phyloP scores from a whole-genome alignment of 108 stramenopile species.

The Fragilaria crotonensis region DNA sequence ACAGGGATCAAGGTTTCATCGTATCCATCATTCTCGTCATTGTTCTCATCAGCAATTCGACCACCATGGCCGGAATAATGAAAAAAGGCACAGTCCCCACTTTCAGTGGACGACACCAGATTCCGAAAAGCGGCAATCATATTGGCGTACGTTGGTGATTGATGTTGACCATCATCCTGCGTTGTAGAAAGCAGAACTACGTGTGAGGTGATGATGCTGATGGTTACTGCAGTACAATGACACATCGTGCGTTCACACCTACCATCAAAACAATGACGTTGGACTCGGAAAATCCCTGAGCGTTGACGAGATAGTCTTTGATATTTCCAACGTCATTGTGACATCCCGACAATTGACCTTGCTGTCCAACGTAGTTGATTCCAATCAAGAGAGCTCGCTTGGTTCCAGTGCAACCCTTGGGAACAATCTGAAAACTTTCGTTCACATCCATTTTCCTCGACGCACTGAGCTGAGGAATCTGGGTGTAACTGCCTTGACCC shows the following conservation, averaged over 20 bases:
- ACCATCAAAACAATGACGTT: conserved; percentile 66
- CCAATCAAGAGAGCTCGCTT: conserved; percentile 57
- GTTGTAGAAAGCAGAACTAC: no score
- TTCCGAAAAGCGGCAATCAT: conserved; percentile 66
- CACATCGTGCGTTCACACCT: no score
- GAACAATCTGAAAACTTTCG: conserved; percentile 30
- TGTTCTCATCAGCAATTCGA: conserved; percentile 46
- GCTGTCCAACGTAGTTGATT: conserved; percentile 87
- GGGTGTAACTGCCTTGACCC: conserved; percentile 19
- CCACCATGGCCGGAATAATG: conserved; percentile 79
- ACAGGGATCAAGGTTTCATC: conserved; percentile 84
- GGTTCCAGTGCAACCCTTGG: conserved; percentile 26
- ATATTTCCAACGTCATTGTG: conserved; percentile 90
- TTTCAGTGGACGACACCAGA: conserved; percentile 27
- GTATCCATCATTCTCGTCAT: conserved; percentile 59
- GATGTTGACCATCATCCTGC: conserved; percentile 75
- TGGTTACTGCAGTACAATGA: no score
- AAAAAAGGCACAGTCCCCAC: conserved; percentile 53
- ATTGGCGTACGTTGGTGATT: conserved; percentile 45
- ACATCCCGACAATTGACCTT: conserved; percentile 79
- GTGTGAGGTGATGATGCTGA: no score
- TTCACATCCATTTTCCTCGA: conserved; percentile 41
- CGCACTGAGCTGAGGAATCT: conserved; percentile 37
- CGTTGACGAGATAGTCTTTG: conserved; percentile 74
- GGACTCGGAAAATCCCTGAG: conserved; percentile 66